A percentile compares a stretch with the other conserved stretches of the same genome.
Evolutionary conservation across 495 filamentous ascomycete genomes (phyloP).

Genomic region (Podospora pseudocomata): DNA sequence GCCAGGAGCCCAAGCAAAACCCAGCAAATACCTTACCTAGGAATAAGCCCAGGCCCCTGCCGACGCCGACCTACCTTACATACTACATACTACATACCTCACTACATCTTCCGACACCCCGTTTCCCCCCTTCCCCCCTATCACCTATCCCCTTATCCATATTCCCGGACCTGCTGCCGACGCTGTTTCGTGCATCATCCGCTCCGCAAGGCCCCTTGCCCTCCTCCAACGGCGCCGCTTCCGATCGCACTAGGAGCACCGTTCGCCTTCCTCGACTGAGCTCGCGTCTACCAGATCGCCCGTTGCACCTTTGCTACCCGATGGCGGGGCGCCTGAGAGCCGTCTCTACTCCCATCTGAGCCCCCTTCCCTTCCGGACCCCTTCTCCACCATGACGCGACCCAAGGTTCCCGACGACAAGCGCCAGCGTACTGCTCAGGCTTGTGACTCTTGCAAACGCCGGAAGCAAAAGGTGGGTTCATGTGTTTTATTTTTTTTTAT

Average conservation of each 20-base stretch:
- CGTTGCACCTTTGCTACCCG: conserved; percentile 29
- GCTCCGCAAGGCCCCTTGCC: conserved; percentile 24
- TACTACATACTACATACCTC: conserved; percentile 22
- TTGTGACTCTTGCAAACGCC: conserved; percentile 73
- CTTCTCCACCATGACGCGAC: conserved; percentile 53
- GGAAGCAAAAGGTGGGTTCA: conserved; percentile 67
- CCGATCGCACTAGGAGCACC: conserved; percentile 28
- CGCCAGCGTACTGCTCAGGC: conserved; percentile 63
- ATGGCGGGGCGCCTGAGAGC: conserved; percentile 32
- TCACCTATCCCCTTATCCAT: conserved; percentile 6
- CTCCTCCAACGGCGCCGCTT: conserved; percentile 27
- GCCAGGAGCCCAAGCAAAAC: conserved; percentile 8
- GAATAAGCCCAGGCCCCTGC: conserved; percentile 13
- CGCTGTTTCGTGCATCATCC: conserved; percentile 35
- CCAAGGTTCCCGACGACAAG: conserved; percentile 61
- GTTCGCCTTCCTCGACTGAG: conserved; percentile 3
- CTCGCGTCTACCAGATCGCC: conserved; percentile 16
- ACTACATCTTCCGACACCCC: conserved; percentile 30
- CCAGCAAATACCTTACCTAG: conserved; percentile 4
- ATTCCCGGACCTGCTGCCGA: conserved; percentile 33
- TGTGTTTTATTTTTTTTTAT: conserved; percentile 5
- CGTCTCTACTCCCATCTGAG: neutral
- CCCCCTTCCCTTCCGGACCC: conserved; percentile 1
- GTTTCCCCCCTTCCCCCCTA: conserved; percentile 4
- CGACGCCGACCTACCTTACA: conserved; percentile 18